phyloP scores from a whole-genome alignment of 805 yeast genomes.

The Naumovozyma baii region DNA sequence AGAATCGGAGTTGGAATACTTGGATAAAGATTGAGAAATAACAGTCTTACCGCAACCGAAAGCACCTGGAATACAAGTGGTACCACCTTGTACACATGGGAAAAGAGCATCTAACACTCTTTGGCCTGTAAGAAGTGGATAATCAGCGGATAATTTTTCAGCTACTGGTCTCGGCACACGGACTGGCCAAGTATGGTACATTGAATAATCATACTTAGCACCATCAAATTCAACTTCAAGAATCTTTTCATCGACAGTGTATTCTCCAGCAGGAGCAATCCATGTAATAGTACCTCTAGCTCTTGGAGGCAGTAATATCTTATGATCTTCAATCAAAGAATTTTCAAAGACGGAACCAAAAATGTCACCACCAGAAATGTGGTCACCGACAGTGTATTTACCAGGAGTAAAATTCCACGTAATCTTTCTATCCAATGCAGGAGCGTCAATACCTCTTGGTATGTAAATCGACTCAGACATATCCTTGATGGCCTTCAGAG shows the following conservation, averaged over 20 bases:
- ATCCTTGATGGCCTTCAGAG: slow-evolving; percentile 86
- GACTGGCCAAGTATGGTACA: slow-evolving; percentile 99
- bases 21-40: slow-evolving; percentile 93
- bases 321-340: slow-evolving; percentile 85
- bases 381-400: slow-evolving; percentile 75
- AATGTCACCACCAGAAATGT: slow-evolving; percentile 96
- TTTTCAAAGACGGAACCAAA: slow-evolving; percentile 91
- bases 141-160: slow-evolving; percentile 84
- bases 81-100: slow-evolving; percentile 99
- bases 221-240: slow-evolving; percentile 95
- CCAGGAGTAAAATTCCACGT: slow-evolving; percentile 85
- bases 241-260: slow-evolving; percentile 80
- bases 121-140: slow-evolving; percentile 95
- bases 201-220: slow-evolving; percentile 63
- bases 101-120: slow-evolving; percentile 95
- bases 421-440: slow-evolving; percentile 76
- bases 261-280: slow-evolving; percentile 83
- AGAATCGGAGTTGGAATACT: slow-evolving; percentile 93
- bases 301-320: slow-evolving; percentile 92
- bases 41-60: slow-evolving; percentile 99
- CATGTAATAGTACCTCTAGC: slow-evolving; percentile 95
- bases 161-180: slow-evolving; percentile 99
- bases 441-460: slow-evolving; percentile 97
- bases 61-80: slow-evolving; percentile 99
- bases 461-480: slow-evolving; percentile 85